phyloP scores from a whole-genome alignment of 2,329 filamentous ascomycete species.

The Zymoseptoria brevis region DNA sequence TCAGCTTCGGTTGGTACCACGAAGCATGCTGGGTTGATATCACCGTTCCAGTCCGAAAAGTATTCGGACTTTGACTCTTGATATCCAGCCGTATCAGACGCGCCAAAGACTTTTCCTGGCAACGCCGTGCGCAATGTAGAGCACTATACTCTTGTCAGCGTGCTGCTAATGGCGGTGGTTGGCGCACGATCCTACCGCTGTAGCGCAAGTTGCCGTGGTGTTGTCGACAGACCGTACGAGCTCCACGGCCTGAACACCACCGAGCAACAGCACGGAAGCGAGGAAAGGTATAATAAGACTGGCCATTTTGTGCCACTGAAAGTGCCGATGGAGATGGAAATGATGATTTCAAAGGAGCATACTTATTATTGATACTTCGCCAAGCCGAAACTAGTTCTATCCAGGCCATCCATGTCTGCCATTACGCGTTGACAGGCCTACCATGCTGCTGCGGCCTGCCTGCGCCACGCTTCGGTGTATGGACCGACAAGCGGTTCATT shows the following conservation, averaged over 20 bases:
- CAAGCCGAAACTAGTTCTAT: background rate
- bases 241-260: background rate
- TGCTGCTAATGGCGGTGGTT: background rate
- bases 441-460: background rate
- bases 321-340: background rate
- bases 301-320: background rate
- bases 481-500: too few species aligned
- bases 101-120: background rate
- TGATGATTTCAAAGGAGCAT: background rate
- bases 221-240: background rate
- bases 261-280: background rate
- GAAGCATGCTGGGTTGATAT: background rate
- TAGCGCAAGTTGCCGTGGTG: background rate
- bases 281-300: background rate
- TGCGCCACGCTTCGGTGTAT: background rate
- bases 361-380: background rate
- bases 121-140: background rate
- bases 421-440: background rate
- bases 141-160: background rate
- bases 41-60: background rate
- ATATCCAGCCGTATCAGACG: background rate
- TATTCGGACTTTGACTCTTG: background rate
- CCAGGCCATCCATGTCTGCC: background rate
- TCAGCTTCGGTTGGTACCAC: conserved; percentile 1
- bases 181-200: background rate